These are phyloP conservation scores for Inga oerstediana DNA, from an alignment of 306 rosid species.

Conservation along the genomic window DNA sequence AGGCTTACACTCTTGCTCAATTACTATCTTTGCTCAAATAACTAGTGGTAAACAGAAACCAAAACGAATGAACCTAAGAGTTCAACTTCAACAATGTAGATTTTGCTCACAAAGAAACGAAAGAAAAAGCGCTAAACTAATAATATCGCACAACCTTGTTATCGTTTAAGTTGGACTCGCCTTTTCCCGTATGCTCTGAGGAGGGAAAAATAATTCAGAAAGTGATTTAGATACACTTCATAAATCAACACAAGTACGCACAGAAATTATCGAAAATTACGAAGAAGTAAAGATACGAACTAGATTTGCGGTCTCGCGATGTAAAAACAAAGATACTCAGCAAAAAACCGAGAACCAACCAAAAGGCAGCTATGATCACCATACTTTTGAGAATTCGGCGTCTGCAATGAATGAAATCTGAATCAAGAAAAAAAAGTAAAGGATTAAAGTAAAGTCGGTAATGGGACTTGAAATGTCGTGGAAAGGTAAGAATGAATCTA, in stretches of 20 bases:
- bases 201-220: conserved; percentile 20
- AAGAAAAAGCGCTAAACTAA: background rate
- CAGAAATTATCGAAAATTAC: background rate
- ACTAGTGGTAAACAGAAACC: background rate
- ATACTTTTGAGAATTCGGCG: conserved; percentile 35
- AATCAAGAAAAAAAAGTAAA: conserved; percentile 22
- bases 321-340: conserved; percentile 49
- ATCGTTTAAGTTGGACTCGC: conserved; percentile 35
- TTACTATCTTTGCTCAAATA: background rate
- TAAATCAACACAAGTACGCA: background rate
- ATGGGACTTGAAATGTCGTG: background rate
- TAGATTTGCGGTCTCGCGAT: conserved; percentile 50
- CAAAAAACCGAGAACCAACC: conserved; percentile 55
- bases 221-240: background rate
- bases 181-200: conserved; percentile 52
- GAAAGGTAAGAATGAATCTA: background rate
- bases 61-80: background rate
- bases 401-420: conserved; percentile 38
- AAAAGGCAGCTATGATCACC: conserved; percentile 51
- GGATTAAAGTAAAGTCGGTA: background rate
- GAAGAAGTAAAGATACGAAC: conserved; percentile 14
- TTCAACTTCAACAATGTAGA: too few relatives aligned
- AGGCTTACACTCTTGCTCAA: background rate
- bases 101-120: too few relatives aligned
- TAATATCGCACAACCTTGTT: conserved; percentile 41